phyloP scores from a whole-genome alignment of 2,329 filamentous ascomycete genomes.

The Thelonectria discophora region DNA sequence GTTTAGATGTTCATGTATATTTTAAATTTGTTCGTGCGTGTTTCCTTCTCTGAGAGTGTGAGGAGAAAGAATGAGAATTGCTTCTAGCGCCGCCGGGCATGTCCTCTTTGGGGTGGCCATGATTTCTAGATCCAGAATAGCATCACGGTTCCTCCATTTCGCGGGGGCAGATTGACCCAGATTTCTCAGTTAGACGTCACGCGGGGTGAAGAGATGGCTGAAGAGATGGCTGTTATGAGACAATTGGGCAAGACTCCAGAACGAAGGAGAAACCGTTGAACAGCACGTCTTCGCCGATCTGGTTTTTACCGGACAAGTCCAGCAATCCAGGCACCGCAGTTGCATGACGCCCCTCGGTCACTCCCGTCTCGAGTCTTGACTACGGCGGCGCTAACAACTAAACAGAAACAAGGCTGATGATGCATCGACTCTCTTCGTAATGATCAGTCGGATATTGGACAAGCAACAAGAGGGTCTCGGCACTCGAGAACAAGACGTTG shows the following conservation, averaged over 20 bases:
- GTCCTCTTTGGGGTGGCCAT: conserved; percentile 6
- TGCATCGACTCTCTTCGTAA: conserved; percentile 16
- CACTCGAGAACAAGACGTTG: conserved; percentile 2
- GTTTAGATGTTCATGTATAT: too few relatives aligned
- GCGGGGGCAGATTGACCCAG: conserved; percentile 27
- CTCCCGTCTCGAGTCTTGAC: conserved; percentile 5
- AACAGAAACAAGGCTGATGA: conserved; percentile 12
- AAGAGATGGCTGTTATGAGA: neutral
- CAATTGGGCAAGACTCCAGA: neutral
- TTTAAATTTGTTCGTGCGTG: too few relatives aligned
- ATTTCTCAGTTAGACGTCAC: conserved; percentile 33
- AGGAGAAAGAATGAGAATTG: too few relatives aligned
- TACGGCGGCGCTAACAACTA: conserved; percentile 19
- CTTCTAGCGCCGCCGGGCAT: conserved; percentile 36
- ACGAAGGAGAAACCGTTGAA: neutral
- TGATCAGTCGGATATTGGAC: conserved; percentile 17
- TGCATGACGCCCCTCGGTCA: neutral
- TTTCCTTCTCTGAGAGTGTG: too few relatives aligned
- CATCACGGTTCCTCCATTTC: conserved; percentile 33
- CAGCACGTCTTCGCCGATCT: conserved; percentile 11
- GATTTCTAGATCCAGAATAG: conserved; percentile 26
- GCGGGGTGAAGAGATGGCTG: conserved; percentile 27
- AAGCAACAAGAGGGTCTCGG: conserved; percentile 12
- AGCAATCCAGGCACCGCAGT: conserved; percentile 13
- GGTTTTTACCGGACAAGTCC: conserved; percentile 21